Evolutionary conservation across 2,329 filamentous ascomycete genomes (phyloP).

Genomic region (Fusarium pseudocircinatum): DNA sequence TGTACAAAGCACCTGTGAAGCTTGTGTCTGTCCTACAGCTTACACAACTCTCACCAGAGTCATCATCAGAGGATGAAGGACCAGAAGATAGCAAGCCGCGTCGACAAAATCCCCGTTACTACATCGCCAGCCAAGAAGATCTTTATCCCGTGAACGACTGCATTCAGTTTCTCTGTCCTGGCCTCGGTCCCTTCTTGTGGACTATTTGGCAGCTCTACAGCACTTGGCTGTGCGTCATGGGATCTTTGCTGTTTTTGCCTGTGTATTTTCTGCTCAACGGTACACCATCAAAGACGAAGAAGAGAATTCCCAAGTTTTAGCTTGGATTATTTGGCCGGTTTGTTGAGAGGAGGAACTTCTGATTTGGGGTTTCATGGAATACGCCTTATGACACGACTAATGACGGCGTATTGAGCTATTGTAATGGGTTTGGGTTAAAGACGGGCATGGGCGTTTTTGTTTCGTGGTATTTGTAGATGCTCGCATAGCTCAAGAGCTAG

Average conservation of each 20-base stretch:
- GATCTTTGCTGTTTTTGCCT: constrained; percentile 56
- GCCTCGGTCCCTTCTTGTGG: constrained; percentile 65
- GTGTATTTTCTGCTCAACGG: constrained; percentile 48
- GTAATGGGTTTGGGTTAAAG: neutral
- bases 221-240: constrained; percentile 71
- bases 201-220: constrained; percentile 70
- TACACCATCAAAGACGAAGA: constrained; percentile 13
- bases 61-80: constrained; percentile 32
- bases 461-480: neutral
- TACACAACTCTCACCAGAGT: constrained; percentile 52
- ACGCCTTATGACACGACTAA: constrained; percentile 12
- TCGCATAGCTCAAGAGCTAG: neutral
- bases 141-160: constrained; percentile 82
- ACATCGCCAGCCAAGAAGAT: constrained; percentile 81
- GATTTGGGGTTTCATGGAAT: neutral
- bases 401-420: constrained; percentile 10
- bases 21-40: constrained; percentile 76
- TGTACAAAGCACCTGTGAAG: constrained; percentile 73
- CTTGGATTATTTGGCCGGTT: accelerated
- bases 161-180: constrained; percentile 75
- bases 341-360: neutral
- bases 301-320: constrained; percentile 25
- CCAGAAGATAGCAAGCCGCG: constrained; percentile 23
- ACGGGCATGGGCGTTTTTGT: neutral
- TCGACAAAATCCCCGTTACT: constrained; percentile 61